Conservation (phyloP, 2,329 filamentous ascomycete species). For the Sporothrix pseudoabietina region DNA sequence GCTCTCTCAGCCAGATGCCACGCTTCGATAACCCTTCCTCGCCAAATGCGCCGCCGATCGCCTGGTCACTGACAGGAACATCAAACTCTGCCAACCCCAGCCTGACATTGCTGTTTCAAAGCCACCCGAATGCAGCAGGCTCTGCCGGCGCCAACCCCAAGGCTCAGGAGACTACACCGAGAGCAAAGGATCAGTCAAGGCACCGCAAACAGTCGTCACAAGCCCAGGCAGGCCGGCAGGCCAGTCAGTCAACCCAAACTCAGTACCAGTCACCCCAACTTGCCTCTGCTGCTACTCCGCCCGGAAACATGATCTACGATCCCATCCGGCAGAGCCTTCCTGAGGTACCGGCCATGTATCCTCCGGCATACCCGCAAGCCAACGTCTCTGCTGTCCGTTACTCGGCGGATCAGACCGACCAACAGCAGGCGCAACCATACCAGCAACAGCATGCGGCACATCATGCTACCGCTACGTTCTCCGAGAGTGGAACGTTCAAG, state of each 20-base stretch:
- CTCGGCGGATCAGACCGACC: constrained; percentile 41
- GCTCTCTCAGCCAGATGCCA: constrained; percentile 50
- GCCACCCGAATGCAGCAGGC: constrained; percentile 41
- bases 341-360: constrained; percentile 52
- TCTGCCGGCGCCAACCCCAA: neutral
- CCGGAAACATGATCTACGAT: constrained; percentile 63
- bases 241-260: constrained; percentile 24
- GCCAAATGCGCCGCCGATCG: constrained; percentile 62
- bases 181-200: neutral
- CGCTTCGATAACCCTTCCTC: constrained; percentile 52
- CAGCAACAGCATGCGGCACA: neutral
- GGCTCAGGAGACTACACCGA: neutral
- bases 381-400: constrained; percentile 53
- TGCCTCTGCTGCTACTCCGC: constrained; percentile 51
- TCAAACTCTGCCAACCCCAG: constrained; percentile 85
- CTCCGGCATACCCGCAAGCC: constrained; percentile 53
- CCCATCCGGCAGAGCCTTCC: constrained; percentile 60
- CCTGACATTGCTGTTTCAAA: constrained; percentile 77
- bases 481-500: neutral
- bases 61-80: constrained; percentile 85
- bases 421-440: constrained; percentile 28
- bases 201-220: constrained; percentile 17
- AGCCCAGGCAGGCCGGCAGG: constrained; percentile 27
- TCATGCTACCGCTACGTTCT: neutral
- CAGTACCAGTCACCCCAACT: constrained; percentile 35